Conservation (phyloP, 164 flowering plant genomes). For the Protea cynaroides region DNA sequence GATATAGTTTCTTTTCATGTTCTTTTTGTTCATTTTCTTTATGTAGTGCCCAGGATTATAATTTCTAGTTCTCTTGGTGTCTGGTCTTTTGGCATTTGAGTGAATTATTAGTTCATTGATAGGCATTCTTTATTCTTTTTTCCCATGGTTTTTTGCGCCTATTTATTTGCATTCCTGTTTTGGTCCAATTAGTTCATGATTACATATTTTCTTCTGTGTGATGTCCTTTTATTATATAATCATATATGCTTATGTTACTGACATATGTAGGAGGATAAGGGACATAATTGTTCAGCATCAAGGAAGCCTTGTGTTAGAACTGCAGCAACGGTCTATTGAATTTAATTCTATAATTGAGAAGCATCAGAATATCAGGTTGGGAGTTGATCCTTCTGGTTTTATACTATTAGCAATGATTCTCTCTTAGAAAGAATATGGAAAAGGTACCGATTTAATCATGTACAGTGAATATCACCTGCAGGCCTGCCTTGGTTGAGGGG, state of each 20-base stretch:
- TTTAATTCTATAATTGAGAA: conserved; percentile 75
- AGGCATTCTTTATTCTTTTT: neutral
- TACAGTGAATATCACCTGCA: conserved; percentile 25
- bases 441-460: neutral
- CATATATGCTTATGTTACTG: conserved; percentile 3
- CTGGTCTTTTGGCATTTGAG: neutral
- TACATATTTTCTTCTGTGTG: neutral
- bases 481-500: conserved; percentile 79
- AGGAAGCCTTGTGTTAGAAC: conserved; percentile 85
- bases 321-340: conserved; percentile 95
- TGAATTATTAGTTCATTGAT: neutral
- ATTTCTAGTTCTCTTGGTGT: neutral
- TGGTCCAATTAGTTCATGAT: neutral
- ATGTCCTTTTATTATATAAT: neutral
- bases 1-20: too few relatives aligned
- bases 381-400: neutral
- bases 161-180: neutral
- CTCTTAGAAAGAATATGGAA: neutral
- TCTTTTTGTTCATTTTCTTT: neutral
- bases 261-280: conserved; percentile 60
- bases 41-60: neutral
- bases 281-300: conserved; percentile 54
- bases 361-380: conserved; percentile 87
- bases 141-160: neutral
- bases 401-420: neutral